A percentile compares a stretch with the other conserved stretches of the same genome.
These are phyloP conservation scores for Capillidium heterosporum DNA, from an alignment of 371 early-diverging fungal species.

Conservation along the genomic window DNA sequence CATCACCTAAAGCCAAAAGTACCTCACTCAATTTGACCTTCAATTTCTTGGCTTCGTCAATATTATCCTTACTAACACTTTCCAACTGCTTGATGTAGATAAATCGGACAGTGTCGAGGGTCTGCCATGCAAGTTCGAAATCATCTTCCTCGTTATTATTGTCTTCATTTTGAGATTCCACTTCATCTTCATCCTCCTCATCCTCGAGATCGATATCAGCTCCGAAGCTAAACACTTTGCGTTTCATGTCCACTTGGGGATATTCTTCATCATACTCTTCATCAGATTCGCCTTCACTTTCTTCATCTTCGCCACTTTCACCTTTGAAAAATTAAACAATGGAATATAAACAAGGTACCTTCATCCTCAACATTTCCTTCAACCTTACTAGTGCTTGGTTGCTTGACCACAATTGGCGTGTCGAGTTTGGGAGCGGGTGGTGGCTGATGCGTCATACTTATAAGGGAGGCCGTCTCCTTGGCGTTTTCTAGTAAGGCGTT, in stretches of 20 bases:
- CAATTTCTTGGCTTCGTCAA: slow-evolving; percentile 17
- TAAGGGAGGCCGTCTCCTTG: slow-evolving; percentile 45
- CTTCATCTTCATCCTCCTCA: neutral
- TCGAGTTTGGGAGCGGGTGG: too few relatives aligned
- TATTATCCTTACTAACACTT: neutral
- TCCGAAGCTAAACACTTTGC: slow-evolving; percentile 8
- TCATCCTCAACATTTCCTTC: too few relatives aligned
- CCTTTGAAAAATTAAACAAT: slow-evolving; percentile 17
- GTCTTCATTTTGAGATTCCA: slow-evolving; percentile 10
- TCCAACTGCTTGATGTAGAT: slow-evolving; percentile 35
- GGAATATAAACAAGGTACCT: too few relatives aligned
- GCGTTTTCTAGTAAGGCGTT: slow-evolving; percentile 54
- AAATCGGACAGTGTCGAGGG: slow-evolving; percentile 65
- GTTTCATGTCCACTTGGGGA: slow-evolving; percentile 11
- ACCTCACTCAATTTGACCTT: slow-evolving; percentile 48
- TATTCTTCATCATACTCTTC: slow-evolving; percentile 22
- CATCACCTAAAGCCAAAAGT: slow-evolving; percentile 51
- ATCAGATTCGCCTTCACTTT: slow-evolving; percentile 16
- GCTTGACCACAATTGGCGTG: too few relatives aligned
- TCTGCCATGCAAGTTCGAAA: slow-evolving; percentile 73
- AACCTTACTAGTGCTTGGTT: too few relatives aligned
- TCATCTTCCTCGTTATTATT: slow-evolving; percentile 38
- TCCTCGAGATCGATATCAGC: slow-evolving; percentile 4
- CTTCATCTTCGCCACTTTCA: slow-evolving; percentile 26
- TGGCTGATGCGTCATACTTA: slow-evolving; percentile 7